Base-by-base conservation (phyloP, 139 green algal species). In the Diplosphaera chodatii region DNA sequence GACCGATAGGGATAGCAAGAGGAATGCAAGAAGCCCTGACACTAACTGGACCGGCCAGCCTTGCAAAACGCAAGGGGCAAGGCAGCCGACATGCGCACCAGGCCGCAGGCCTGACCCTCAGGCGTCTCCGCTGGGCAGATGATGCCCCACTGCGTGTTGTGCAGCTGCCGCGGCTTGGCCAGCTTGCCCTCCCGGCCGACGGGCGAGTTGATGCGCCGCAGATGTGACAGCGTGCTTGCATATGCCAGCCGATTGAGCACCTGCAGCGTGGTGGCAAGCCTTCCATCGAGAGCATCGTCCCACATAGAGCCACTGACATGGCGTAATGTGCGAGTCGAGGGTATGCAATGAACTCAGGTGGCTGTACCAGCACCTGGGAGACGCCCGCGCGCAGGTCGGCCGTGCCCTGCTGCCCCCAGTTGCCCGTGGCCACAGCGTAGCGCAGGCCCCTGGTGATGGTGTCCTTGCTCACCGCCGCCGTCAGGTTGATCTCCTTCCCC, bases 81-180 rank as follows among this genome's bases (percentile, higher is more conserved):
- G n/a, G 6, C 37, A 10, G 8, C 37, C 37, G 37, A 18, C 16
- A 59, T 27, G 10, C 8, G 48, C 48, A 59, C 95, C 68, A 99
- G 92, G 1, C 95, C 92, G 72, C 83, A 87, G 15, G 94, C 91
- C 78, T 96, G 89, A 13, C 94, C 94, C 84, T 99, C 94, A 1
- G 94, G 94, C 27, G 94, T 99, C 78, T 99, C 94, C 0, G 94
- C 90, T 22, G 86, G 94, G 83, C 95, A 99, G 69, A 99, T 92
- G 85, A 99, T 96, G 73, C 95, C 95, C 95, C 95, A 99, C 75
- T 80, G 75, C n/a, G 76, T 89, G 82, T 96, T 98, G 91, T 99
- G 95, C 80, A 99, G 89, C 90, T 99, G 94, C 27, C 95, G 88
- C 2, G 95, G 95, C 88, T 99, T 98, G 59, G 90, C 88, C 32